A percentile compares a stretch with the other conserved stretches of the same genome.
Conservation (phyloP, 257 asterid genomes). For the Solanum peruvianum region DNA sequence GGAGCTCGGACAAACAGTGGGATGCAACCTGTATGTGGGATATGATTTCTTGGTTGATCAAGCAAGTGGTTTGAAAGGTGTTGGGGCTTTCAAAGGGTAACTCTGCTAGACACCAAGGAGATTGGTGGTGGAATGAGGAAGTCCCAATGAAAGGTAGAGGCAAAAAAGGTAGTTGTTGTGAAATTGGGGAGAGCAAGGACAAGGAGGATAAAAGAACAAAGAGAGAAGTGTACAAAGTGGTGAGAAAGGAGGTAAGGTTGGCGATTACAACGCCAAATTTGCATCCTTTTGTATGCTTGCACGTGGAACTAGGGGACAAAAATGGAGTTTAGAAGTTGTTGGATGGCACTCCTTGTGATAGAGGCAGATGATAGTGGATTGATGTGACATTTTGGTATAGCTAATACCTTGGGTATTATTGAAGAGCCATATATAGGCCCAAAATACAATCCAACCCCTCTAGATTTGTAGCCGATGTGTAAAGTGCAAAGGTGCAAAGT, state of each 20-base stretch:
- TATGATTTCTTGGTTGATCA: neutral
- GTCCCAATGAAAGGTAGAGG: neutral
- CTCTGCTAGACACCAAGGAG: neutral
- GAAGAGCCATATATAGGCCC: neutral
- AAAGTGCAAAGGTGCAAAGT: neutral
- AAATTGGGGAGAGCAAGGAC: neutral
- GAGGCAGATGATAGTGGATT: neutral
- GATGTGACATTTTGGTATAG: neutral
- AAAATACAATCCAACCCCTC: neutral
- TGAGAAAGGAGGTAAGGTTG: neutral
- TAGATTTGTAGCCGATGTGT: neutral
- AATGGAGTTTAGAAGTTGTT: neutral
- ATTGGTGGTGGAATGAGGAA: neutral
- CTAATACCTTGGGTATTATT: neutral
- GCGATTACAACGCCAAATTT: neutral
- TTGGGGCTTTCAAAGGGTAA: neutral
- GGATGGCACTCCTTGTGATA: neutral
- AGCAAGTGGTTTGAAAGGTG: neutral
- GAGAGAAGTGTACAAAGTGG: neutral
- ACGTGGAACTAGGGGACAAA: neutral
- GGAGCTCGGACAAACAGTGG: neutral
- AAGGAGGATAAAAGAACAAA: neutral
- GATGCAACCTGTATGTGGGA: neutral
- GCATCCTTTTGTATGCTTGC: neutral
- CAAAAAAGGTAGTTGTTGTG: neutral